A percentile compares a stretch with the other conserved stretches of the same genome.
These are phyloP conservation scores for Solanum clarkiae DNA, from an alignment of 257 asterid genomes.

Conservation along the genomic window DNA sequence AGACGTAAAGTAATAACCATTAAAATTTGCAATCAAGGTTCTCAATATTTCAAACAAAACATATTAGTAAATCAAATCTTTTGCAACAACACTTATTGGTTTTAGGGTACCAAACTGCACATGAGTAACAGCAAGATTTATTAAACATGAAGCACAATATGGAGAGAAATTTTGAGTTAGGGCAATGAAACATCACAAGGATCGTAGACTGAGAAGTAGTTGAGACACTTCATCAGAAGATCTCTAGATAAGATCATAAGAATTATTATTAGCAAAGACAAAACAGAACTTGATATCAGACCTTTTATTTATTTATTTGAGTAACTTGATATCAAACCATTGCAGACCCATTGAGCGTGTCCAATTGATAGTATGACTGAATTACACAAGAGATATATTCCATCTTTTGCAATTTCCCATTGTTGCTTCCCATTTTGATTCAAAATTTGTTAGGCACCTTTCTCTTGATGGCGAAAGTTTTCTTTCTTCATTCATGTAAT, in stretches of 20 bases:
- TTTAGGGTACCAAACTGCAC: background rate
- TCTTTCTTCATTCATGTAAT: background rate
- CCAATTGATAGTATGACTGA: background rate
- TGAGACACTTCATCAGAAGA: background rate
- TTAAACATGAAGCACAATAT: background rate
- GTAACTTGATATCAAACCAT: background rate
- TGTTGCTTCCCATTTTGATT: background rate
- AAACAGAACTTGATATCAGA: background rate
- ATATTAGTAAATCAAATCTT: background rate
- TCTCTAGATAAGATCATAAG: background rate
- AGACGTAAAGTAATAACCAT: constrained; percentile 6
- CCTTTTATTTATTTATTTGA: background rate
- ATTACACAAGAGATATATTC: background rate
- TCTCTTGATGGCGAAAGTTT: background rate
- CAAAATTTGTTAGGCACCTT: background rate
- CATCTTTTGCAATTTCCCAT: background rate
- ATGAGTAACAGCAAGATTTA: background rate
- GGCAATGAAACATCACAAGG: background rate
- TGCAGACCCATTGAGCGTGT: background rate
- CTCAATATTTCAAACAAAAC: background rate
- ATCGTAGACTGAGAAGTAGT: background rate
- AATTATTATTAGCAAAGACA: background rate
- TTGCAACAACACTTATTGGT: background rate
- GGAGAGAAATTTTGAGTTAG: background rate
- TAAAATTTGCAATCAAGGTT: background rate